Base-by-base conservation (phyloP, 345 rosid genomes). In the Hibiscus tridactylites region DNA sequence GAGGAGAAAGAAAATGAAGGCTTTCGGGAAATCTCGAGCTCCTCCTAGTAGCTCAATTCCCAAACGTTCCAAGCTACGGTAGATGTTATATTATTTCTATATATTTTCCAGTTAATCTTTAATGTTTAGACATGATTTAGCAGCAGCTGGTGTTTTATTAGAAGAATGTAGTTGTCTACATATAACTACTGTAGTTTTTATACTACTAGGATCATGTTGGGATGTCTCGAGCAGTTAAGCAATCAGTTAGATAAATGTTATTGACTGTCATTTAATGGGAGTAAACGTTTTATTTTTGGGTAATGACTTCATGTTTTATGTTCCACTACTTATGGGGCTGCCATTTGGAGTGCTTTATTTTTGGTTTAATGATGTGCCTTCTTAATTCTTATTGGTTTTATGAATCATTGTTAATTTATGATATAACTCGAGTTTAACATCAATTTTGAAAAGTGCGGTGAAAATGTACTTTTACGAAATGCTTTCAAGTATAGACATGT, bases 1-100 rank as follows among this genome's bases (percentile, higher is more conserved):
- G 71, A 90, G 85, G 83, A 83, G 90, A 81, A 91, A 95, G 82
- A 94, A 94, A 87, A 83, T 85, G 83, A 94, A 90, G 79, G 83
- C 96, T 16, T 79, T 83, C 46, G 92, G 96, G 66, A 93, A 88
- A 69, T 77, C 89, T 5, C 86, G 96, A 9, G 88, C 92, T 3
- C 87, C 86, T 50, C 78, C 81, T 12, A 78, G 85, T 66, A 50
- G 88, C 53, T 76, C 82, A 73, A 70, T 84, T 35, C 78, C 76
- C 21, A 88, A 80, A 75, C 78, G 76, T 7, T 21, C 85, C 15
- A 76, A 77, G 73, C 54, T 84, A 24, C 66, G 42, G 56, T 76
- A 73, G 68, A 66, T 11, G 49, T 57, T 17, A 13, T 57, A 9
- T 28, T 16, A 3, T 68, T 17, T 35, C 31, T 56, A 33, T 33